Base-by-base conservation (phyloP, 352 stramenopile species). In the Phytophthora litchii region DNA sequence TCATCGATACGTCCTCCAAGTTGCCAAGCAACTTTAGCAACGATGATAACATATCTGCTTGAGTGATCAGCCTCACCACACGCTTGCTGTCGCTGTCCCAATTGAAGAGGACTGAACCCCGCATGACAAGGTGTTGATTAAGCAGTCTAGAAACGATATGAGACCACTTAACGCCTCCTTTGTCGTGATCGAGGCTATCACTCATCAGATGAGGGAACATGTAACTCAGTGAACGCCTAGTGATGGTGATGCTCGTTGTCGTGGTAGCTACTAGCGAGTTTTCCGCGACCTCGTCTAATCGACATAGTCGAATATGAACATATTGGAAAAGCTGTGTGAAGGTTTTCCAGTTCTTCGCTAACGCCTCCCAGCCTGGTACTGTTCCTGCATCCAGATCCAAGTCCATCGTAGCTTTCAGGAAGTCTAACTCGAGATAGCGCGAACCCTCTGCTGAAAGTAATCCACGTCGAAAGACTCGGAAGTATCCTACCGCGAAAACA, bases 21-120 rank as follows among this genome's bases (percentile, higher is more conserved):
- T 35, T 34, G 3, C 21, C 10, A 16, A 53, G 46, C 1, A 53
- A 11, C 32, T 43, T 31, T 3, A 53, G 19, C 46, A 53, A n/a
- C 17, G 48, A 21, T n/a, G 37, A 41, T 14, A 41, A 9, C 49
- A 57, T 57, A 7, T 57, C 49, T 57, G 47, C 31, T 35, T 45
- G 32, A 25, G 19, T 54, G 25, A 48, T 42, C 6, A 47, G 27
- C 17, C 49, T 32, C 3, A 42, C 11, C 1, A 57, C 27, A 7
- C 49, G 37, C 3, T 41, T 48, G n/a, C 1, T 38, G 1, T 14
- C 9, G n/a, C 17, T 16, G 25, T 42, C 49, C 36, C 48, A 56
- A 2, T 20, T 38, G 16, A 40, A 47, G 23, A 10, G 23, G 2
- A 48, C 42, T 6, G 42, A 48, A 7, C 36, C 49, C 2, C 25